These are phyloP conservation scores for Cercophora samala DNA, from an alignment of 495 filamentous ascomycete species.

Conservation along the genomic window DNA sequence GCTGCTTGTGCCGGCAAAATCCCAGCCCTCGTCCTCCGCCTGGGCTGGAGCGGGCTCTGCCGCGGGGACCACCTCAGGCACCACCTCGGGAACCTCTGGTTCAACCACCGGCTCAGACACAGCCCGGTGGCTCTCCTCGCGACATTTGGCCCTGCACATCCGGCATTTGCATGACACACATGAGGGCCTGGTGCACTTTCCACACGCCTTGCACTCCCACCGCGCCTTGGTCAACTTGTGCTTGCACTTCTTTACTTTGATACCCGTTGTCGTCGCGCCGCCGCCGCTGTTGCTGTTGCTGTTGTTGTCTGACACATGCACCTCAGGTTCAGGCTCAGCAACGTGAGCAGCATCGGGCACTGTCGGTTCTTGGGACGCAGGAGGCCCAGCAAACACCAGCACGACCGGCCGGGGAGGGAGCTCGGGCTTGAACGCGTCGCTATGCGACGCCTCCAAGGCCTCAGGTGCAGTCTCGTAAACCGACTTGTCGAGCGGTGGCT, in stretches of 20 bases:
- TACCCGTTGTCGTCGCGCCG: neutral
- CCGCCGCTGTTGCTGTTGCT: neutral
- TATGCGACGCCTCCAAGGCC: neutral
- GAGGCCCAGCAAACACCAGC: too few relatives aligned
- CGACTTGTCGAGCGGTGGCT: neutral
- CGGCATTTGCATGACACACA: neutral
- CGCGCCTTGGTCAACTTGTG: neutral
- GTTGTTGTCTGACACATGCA: neutral
- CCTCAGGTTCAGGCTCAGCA: neutral
- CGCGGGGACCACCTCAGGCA: neutral
- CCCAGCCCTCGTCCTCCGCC: neutral
- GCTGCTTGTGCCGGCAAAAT: neutral
- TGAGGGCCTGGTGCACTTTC: neutral
- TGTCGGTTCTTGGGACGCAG: neutral
- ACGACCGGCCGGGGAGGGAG: too few relatives aligned
- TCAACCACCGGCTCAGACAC: neutral
- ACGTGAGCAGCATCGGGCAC: neutral
- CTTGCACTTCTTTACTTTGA: neutral
- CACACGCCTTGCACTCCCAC: neutral
- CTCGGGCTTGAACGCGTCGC: too few relatives aligned
- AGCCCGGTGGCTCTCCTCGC: neutral
- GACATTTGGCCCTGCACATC: neutral
- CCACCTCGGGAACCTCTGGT: neutral
- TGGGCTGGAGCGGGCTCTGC: neutral
- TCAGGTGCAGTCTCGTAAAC: neutral